Conservation (phyloP, 1,284 basidiomycete genomes). For the Trichosporon asahii region DNA sequence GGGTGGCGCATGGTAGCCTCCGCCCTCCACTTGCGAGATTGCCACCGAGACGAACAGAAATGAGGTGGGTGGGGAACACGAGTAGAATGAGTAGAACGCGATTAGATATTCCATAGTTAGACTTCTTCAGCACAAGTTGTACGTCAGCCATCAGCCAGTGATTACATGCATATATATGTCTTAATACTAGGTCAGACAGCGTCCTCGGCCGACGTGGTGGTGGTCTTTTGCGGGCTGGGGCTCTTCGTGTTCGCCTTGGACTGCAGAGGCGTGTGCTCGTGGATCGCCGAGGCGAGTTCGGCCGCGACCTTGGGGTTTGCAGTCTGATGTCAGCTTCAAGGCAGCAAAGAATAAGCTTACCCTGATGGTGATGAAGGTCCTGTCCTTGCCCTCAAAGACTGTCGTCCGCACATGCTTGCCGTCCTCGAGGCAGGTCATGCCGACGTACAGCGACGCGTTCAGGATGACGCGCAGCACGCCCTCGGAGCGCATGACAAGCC, state of each 20-base stretch:
- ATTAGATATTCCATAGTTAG: too few relatives aligned
- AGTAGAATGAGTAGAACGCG: neutral
- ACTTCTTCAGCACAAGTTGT: neutral
- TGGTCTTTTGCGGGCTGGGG: neutral
- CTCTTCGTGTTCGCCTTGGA: conserved; percentile 13
- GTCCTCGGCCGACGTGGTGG: conserved; percentile 8
- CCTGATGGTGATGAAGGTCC: conserved; percentile 71
- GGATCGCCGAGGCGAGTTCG: conserved; percentile 41
- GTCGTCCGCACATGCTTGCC: conserved; percentile 78
- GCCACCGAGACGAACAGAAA: too few relatives aligned
- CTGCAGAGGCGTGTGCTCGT: conserved; percentile 42
- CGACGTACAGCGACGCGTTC: conserved; percentile 79
- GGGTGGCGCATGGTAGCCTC: neutral
- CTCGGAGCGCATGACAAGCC: conserved; percentile 83
- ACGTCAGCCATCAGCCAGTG: conserved; percentile 2
- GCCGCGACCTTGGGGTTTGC: conserved; percentile 61
- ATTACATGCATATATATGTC: conserved; percentile 12
- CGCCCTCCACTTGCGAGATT: too few relatives aligned
- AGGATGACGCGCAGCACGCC: conserved; percentile 80
- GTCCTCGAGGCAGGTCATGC: conserved; percentile 71
- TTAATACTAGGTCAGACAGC: conserved; percentile 10
- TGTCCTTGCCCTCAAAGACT: conserved; percentile 64
- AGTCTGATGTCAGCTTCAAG: conserved; percentile 51
- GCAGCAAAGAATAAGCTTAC: conserved; percentile 54
- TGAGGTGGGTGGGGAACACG: too few relatives aligned